phyloP scores from a whole-genome alignment of 2,329 filamentous ascomycete genomes.

The Beauveria australis region DNA sequence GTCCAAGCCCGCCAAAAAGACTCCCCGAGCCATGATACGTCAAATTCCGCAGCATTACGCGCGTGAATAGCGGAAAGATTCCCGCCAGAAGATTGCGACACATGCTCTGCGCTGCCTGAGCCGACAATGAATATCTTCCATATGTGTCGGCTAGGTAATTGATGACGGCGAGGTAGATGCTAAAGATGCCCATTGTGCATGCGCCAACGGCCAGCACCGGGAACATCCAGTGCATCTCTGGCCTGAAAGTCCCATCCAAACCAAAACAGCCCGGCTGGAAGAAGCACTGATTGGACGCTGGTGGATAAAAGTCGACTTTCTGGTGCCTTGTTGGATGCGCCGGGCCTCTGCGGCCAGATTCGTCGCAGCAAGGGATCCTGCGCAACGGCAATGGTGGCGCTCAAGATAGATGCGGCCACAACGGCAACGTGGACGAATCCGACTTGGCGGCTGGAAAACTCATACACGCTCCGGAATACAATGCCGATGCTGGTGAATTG shows the following conservation, averaged over 20 bases:
- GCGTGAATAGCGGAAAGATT: conserved; percentile 69
- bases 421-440: neutral
- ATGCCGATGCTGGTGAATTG: conserved; percentile 59
- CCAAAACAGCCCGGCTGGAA: conserved; percentile 64
- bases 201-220: neutral
- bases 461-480: conserved; percentile 48
- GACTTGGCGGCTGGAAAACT: conserved; percentile 39
- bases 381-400: neutral
- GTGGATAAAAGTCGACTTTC: conserved; percentile 78
- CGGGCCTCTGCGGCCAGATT: neutral
- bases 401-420: neutral
- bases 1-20: conserved; percentile 65
- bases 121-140: conserved; percentile 74
- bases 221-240: conserved; percentile 55
- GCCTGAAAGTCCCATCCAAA: conserved; percentile 16
- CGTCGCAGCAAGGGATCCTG: neutral
- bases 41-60: conserved; percentile 62
- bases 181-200: conserved; percentile 58
- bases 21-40: conserved; percentile 64
- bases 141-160: conserved; percentile 91
- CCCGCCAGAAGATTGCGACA: conserved; percentile 79
- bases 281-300: conserved; percentile 63
- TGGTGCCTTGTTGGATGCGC: conserved; percentile 38
- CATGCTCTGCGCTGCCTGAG: conserved; percentile 77
- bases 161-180: conserved; percentile 79